Conservation (phyloP, 257 asterid species). For the Solanum piurae region DNA sequence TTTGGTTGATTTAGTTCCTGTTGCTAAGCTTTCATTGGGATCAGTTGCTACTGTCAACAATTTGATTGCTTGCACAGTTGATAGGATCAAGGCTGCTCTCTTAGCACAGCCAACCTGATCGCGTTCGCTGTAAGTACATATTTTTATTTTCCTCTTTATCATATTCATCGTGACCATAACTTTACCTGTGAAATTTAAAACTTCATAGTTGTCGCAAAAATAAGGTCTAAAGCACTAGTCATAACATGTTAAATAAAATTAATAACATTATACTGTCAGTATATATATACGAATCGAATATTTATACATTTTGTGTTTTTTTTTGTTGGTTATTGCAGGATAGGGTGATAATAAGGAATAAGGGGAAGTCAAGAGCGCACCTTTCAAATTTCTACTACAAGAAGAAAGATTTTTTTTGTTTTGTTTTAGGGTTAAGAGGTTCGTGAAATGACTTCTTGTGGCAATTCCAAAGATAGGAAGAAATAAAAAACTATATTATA, state of each 20-base stretch:
- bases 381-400: not conserved
- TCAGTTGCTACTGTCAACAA: conserved; percentile 18
- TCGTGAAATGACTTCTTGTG: conserved; percentile 12
- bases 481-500: not conserved
- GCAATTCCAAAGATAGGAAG: not conserved
- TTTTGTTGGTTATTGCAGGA: not conserved
- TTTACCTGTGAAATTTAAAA: not conserved
- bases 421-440: not conserved
- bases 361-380: conserved; percentile 15
- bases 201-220: not conserved
- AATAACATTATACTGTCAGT: not conserved
- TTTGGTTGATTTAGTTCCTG: conserved; percentile 22
- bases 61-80: conserved; percentile 21
- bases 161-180: too few relatives aligned
- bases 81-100: conserved; percentile 27
- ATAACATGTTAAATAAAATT: too few relatives aligned
- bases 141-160: not conserved
- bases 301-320: not conserved
- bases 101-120: not conserved
- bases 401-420: not conserved
- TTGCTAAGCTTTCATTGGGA: conserved; percentile 15
- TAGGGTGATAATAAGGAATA: not conserved
- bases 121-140: not conserved
- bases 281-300: not conserved
- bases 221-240: not conserved